Conservation (phyloP, 805 yeast genomes). For the Candida oleophila region DNA sequence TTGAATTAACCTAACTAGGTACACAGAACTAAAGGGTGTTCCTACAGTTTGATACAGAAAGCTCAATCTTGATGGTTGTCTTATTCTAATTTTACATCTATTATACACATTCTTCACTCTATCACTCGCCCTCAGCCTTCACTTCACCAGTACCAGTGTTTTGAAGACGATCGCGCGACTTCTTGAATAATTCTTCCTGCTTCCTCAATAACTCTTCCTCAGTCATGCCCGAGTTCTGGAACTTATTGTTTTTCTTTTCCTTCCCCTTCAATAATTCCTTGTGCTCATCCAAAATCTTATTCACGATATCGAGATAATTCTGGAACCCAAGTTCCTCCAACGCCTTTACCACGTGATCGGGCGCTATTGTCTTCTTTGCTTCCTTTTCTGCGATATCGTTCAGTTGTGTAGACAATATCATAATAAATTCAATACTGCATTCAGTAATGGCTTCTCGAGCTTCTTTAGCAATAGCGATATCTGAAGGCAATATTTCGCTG, state of each 20-base stretch:
- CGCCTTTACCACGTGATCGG: conserved; percentile 93
- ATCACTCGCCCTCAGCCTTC: conserved; percentile 12
- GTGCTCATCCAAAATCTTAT: conserved; percentile 79
- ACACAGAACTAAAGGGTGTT: too few species aligned
- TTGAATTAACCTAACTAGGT: too few species aligned
- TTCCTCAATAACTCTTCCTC: conserved; percentile 91
- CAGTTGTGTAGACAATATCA: conserved; percentile 90
- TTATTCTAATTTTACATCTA: conserved; percentile 1
- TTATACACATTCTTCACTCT: conserved; percentile 1
- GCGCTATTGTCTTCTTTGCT: conserved; percentile 92
- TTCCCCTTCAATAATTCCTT: conserved; percentile 85
- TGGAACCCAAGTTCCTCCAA: conserved; percentile 82
- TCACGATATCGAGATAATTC: conserved; percentile 79
- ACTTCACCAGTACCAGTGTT: conserved; percentile 18
- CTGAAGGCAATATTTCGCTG: conserved; percentile 85
- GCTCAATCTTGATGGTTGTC: neutral
- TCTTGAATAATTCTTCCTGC: conserved; percentile 89
- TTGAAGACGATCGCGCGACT: conserved; percentile 65
- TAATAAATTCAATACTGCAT: conserved; percentile 92
- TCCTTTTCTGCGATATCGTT: conserved; percentile 96
- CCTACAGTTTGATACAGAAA: too few species aligned
- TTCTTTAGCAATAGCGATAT: conserved; percentile 84
- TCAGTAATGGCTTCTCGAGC: conserved; percentile 94
- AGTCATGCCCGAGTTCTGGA: conserved; percentile 85
- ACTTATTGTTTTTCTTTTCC: conserved; percentile 88